phyloP scores from a whole-genome alignment of 2,329 filamentous ascomycete species.

The Diaporthe ampelina region DNA sequence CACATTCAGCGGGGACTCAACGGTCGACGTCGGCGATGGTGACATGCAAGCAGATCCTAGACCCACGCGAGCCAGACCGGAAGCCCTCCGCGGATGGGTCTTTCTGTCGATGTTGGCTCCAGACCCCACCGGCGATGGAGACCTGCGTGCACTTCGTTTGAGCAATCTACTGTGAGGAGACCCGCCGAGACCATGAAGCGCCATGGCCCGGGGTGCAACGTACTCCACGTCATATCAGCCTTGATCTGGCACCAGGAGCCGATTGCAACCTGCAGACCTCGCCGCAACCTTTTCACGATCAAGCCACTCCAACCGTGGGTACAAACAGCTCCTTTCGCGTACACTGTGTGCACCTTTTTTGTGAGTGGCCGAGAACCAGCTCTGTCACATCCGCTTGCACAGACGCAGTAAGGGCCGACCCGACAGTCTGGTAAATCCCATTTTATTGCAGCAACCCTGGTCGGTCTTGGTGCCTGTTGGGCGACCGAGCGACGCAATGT shows the following conservation, averaged over 20 bases:
- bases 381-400: constrained; percentile 36
- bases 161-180: neutral
- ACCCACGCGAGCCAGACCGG: constrained; percentile 9
- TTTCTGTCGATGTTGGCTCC: neutral
- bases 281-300: neutral
- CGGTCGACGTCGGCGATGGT: constrained; percentile 23
- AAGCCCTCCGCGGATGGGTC: constrained; percentile 21
- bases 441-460: constrained; percentile 21
- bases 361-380: constrained; percentile 7
- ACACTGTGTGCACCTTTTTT: constrained; percentile 1
- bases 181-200: neutral
- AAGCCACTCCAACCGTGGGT: constrained; percentile 23
- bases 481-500: neutral
- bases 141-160: neutral
- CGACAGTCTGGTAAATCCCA: constrained; percentile 39
- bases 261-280: constrained; percentile 20
- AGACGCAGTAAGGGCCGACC: constrained; percentile 30
- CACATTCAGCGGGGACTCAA: neutral
- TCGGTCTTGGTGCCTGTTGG: neutral
- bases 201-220: constrained; percentile 2
- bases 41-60: constrained; percentile 5
- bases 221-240: constrained; percentile 25
- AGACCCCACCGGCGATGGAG: constrained; percentile 5
- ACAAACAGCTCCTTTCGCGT: neutral
- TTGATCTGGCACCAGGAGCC: constrained; percentile 23